Evolutionary conservation across 2,329 filamentous ascomycete species (phyloP).

Genomic region (Ascochyta clinopodiicola): DNA sequence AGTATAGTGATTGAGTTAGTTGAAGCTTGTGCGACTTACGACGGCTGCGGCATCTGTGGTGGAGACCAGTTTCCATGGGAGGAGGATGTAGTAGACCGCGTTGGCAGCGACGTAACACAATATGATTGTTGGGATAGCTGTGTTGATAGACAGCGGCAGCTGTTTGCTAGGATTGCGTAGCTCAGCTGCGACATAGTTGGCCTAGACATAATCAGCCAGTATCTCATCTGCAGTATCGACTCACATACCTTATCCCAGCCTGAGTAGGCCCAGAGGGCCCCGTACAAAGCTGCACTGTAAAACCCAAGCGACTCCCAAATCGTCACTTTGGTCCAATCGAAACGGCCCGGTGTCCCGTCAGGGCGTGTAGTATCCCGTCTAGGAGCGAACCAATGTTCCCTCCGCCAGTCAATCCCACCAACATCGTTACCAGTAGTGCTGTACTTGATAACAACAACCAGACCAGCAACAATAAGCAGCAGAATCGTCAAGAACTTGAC

Average conservation of each 20-base stretch:
- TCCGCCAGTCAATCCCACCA: conserved; percentile 44
- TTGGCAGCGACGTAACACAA: conserved; percentile 67
- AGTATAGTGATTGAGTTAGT: background rate
- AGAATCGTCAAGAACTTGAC: conserved; percentile 47
- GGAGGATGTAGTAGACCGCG: conserved; percentile 66
- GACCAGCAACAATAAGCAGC: conserved; percentile 44
- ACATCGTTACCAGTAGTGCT: conserved; percentile 33
- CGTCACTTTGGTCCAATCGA: conserved; percentile 50
- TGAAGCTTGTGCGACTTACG: conserved; percentile 49
- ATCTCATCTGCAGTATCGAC: conserved; percentile 23
- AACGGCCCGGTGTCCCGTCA: conserved; percentile 31
- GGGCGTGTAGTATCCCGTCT: conserved; percentile 33
- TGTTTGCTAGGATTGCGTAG: conserved; percentile 43
- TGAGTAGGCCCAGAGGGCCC: conserved; percentile 43
- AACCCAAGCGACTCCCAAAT: conserved; percentile 67
- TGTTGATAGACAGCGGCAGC: conserved; percentile 68
- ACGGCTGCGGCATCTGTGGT: conserved; percentile 69
- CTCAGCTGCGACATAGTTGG: conserved; percentile 49
- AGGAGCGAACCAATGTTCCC: conserved; percentile 41
- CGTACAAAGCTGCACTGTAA: conserved; percentile 63
- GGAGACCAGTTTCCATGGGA: conserved; percentile 66
- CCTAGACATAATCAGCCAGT: conserved; percentile 23
- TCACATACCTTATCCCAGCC: conserved; percentile 46
- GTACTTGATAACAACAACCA: conserved; percentile 43
- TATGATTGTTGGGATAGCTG: conserved; percentile 66